Conservation (phyloP, 1,139 yeast genomes). For the Scheffersomyces segobiensis region DNA sequence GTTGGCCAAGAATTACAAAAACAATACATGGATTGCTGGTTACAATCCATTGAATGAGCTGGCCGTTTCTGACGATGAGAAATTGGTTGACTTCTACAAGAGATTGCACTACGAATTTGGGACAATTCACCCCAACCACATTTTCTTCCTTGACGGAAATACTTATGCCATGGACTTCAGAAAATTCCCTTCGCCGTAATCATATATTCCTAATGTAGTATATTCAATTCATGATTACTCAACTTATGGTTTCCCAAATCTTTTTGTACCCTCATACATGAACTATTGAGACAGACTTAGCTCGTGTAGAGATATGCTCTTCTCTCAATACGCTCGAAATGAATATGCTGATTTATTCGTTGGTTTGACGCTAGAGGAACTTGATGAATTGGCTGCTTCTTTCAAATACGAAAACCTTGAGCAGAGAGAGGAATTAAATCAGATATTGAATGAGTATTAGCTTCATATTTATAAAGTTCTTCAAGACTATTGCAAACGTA, state of each 20-base stretch:
- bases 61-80: conserved; percentile 37
- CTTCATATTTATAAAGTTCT: too few species aligned
- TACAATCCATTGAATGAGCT: conserved; percentile 52
- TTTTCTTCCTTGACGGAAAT: conserved; percentile 46
- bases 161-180: conserved; percentile 50
- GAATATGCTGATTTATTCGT: conserved; percentile 45
- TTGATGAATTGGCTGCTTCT: conserved; percentile 49
- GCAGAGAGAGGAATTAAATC: conserved; percentile 41
- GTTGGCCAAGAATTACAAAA: conserved; percentile 41
- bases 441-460: conserved; percentile 20
- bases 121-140: conserved; percentile 43
- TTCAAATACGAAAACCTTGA: conserved; percentile 45
- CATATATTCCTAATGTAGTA: conserved; percentile 35
- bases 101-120: conserved; percentile 36
- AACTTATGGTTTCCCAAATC: conserved; percentile 41
- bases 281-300: conserved; percentile 33
- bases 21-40: conserved; percentile 48
- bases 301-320: conserved; percentile 42
- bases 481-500: too few species aligned
- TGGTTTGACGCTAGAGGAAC: conserved; percentile 38
- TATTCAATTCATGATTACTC: conserved; percentile 49
- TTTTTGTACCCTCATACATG: conserved; percentile 36
- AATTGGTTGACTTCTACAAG: conserved; percentile 35
- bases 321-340: conserved; percentile 39
- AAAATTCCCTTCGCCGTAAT: conserved; percentile 35